phyloP scores from a whole-genome alignment of 179 eudicot species.

The Silene coronaria region DNA sequence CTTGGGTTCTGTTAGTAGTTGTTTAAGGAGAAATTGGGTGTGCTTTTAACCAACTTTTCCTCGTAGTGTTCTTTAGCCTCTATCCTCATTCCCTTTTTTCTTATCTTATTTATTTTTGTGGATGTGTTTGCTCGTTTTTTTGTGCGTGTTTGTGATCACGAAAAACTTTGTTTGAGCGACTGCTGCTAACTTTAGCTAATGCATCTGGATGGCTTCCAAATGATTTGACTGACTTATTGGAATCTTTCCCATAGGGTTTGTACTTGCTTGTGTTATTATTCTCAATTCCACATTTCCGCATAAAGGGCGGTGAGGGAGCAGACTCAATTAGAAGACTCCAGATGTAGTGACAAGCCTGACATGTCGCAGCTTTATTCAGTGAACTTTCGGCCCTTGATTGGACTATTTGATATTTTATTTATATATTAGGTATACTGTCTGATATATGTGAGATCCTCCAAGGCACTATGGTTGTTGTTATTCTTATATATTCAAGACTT shows the following conservation, averaged over 20 bases:
- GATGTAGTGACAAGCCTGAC: constrained; percentile 49
- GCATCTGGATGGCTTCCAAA: constrained; percentile 13
- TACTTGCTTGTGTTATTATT: constrained; percentile 54
- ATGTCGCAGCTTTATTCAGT: constrained; percentile 29
- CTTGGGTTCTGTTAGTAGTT: background rate
- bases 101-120: constrained; percentile 4
- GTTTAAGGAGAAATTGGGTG: constrained; percentile 4
- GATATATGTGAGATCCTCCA: constrained; percentile 21
- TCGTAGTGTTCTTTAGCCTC: constrained; percentile 10
- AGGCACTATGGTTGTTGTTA: constrained; percentile 4
- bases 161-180: background rate
- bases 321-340: constrained; percentile 50
- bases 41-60: constrained; percentile 5
- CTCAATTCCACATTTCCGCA: constrained; percentile 39
- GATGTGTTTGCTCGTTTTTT: background rate
- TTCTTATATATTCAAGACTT: background rate
- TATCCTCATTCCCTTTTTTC: background rate
- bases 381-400: constrained; percentile 28
- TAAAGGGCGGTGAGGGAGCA: constrained; percentile 59
- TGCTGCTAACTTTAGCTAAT: constrained; percentile 22
- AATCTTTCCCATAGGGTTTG: constrained; percentile 53
- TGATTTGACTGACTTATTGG: constrained; percentile 45
- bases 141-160: background rate
- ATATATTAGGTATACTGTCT: constrained; percentile 25
- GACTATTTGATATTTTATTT: constrained; percentile 19